A percentile compares a stretch with the other conserved stretches of the same genome.
phyloP scores from a whole-genome alignment of 2,329 filamentous ascomycete genomes.

The Bipolaris bicolor region DNA sequence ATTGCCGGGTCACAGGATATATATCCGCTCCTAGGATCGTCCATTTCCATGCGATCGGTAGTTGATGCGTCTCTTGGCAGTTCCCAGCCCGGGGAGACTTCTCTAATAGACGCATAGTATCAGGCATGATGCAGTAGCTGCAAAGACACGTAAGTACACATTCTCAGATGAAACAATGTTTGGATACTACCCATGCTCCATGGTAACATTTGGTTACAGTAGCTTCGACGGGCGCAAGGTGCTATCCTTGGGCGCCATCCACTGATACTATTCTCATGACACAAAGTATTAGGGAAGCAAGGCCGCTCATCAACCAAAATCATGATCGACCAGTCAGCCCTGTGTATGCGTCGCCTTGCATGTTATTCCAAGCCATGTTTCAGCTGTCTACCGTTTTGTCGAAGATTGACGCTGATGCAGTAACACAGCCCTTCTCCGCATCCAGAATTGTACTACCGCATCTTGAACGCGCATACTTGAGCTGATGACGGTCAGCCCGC shows the following conservation, averaged over 20 bases:
- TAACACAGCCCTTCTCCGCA: constrained; percentile 1
- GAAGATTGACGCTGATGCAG: not conserved
- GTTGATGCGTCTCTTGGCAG: not conserved
- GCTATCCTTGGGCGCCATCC: not conserved
- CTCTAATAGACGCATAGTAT: not conserved
- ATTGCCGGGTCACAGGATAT: not conserved
- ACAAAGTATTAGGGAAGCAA: not conserved
- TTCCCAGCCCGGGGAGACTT: not conserved
- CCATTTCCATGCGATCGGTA: not conserved
- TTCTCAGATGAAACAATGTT: too few species aligned
- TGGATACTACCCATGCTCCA: not conserved
- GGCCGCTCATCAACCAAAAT: not conserved
- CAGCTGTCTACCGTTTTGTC: not conserved
- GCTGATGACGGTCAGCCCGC: constrained; percentile 1
- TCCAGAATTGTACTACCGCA: not conserved
- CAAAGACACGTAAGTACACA: not conserved
- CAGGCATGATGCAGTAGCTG: not conserved
- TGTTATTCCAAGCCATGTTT: not conserved
- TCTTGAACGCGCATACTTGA: not conserved
- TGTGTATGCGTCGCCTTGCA: not conserved
- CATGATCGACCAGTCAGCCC: not conserved
- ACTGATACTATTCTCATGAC: not conserved
- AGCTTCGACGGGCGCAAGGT: not conserved
- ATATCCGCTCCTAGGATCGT: not conserved
- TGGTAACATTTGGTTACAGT: not conserved